Percentiles rank a stretch among this genome's conserved stretches.
Conservation (phyloP, 1,284 basidiomycete genomes). For the Farysia itapuensis region DNA sequence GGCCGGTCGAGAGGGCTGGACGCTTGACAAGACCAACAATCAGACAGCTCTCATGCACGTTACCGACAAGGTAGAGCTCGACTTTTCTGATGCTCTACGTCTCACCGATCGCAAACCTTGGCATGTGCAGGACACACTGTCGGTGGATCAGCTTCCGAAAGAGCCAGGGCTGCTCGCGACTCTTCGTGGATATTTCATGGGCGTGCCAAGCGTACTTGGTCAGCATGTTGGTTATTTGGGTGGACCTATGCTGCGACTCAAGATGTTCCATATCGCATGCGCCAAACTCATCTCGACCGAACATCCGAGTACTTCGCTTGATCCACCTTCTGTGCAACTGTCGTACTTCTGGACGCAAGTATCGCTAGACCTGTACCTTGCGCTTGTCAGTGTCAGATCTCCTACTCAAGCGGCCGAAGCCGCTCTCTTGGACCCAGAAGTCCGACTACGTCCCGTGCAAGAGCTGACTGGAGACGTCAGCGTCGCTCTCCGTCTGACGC, state of each 20-base stretch:
- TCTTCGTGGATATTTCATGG: conserved; percentile 19
- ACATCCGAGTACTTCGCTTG: background rate
- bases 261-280: conserved; percentile 33
- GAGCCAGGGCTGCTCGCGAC: conserved; percentile 5
- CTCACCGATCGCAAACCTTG: conserved; percentile 9
- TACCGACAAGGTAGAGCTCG: conserved; percentile 13
- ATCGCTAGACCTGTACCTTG: conserved; percentile 34
- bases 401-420: conserved; percentile 9
- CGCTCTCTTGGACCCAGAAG: conserved; percentile 4
- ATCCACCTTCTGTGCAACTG: conserved; percentile 5
- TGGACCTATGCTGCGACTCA: conserved; percentile 33
- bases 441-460: conserved; percentile 8
- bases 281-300: conserved; percentile 4
- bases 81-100: conserved; percentile 1
- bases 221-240: conserved; percentile 35
- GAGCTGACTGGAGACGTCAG: conserved; percentile 13
- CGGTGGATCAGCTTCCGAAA: conserved; percentile 6
- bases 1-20: conserved; percentile 16
- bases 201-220: conserved; percentile 20
- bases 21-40: conserved; percentile 1
- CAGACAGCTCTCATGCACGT: conserved; percentile 4
- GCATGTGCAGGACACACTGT: conserved; percentile 6
- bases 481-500: conserved; percentile 10
- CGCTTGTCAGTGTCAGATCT: conserved; percentile 4
- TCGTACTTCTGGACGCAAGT: conserved; percentile 44